Percentiles rank a stretch among this genome's conserved stretches.
Conservation (phyloP, 2,329 filamentous ascomycete genomes). For the Aspergillus uvarum region DNA sequence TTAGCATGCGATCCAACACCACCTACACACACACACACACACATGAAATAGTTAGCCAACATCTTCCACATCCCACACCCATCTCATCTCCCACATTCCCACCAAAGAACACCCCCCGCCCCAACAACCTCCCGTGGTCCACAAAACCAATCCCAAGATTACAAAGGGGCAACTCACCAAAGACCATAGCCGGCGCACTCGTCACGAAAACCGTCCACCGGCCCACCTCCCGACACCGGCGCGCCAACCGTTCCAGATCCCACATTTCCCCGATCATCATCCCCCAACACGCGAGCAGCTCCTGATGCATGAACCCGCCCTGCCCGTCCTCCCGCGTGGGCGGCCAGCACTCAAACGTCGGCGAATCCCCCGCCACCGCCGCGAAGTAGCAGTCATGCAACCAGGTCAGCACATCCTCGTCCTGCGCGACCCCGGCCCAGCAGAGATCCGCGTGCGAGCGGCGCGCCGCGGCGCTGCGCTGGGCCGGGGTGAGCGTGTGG, state of each 20-base stretch:
- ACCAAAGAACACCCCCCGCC: not conserved
- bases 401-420: constrained; percentile 61
- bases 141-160: too few relatives aligned
- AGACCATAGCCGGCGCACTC: constrained; percentile 44
- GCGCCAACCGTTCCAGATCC: constrained; percentile 42
- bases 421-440: constrained; percentile 54
- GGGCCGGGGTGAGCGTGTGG: constrained; percentile 44
- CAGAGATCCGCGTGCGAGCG: constrained; percentile 40
- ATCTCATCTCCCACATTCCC: not conserved
- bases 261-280: constrained; percentile 49
- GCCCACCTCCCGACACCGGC: constrained; percentile 35
- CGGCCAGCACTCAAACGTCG: constrained; percentile 64
- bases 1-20: constrained; percentile 36
- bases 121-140: too few relatives aligned
- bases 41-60: not conserved
- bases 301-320: constrained; percentile 38
- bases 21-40: constrained; percentile 15
- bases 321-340: constrained; percentile 35
- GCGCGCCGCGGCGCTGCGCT: constrained; percentile 33
- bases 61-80: not conserved
- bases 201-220: constrained; percentile 46
- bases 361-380: constrained; percentile 63
- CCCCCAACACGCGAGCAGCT: constrained; percentile 45
- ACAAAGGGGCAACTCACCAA: constrained; percentile 29
- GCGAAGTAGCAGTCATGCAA: constrained; percentile 69